A percentile compares a stretch with the other conserved stretches of the same genome.
Conservation (phyloP, 1,139 yeast genomes). For the Yamadazyma blattariae region DNA sequence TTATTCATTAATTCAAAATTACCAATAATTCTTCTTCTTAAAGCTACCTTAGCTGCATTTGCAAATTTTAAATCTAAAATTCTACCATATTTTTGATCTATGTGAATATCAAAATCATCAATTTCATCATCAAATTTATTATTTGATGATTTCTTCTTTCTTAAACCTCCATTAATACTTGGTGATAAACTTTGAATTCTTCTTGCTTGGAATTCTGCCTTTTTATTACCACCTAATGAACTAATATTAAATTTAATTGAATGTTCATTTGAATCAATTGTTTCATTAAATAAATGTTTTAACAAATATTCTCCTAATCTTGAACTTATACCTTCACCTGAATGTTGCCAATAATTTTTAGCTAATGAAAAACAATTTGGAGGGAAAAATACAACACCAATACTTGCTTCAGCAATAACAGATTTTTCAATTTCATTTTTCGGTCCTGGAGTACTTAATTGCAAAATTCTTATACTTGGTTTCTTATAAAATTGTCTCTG, state of each 20-base stretch:
- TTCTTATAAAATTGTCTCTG: too few species aligned
- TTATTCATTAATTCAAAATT: constrained; percentile 47
- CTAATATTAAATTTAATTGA: constrained; percentile 10
- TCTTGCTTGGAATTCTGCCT: constrained; percentile 37
- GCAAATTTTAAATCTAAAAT: constrained; percentile 78
- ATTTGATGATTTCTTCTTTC: neutral
- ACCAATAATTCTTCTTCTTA: constrained; percentile 74
- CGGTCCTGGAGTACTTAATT: constrained; percentile 74
- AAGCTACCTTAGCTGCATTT: constrained; percentile 68
- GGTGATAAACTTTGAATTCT: constrained; percentile 35
- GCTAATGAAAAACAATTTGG: constrained; percentile 56
- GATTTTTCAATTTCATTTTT: constrained; percentile 55
- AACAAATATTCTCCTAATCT: constrained; percentile 82
- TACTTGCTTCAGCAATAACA: constrained; percentile 58
- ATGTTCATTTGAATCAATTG: constrained; percentile 6
- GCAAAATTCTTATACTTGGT: constrained; percentile 61
- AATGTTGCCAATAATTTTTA: constrained; percentile 92
- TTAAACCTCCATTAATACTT: constrained; percentile 7
- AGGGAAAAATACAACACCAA: constrained; percentile 78
- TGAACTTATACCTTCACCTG: constrained; percentile 93
- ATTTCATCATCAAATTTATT: constrained; percentile 27
- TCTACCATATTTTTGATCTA: constrained; percentile 90
- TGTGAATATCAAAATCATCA: constrained; percentile 63
- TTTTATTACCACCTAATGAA: constrained; percentile 19
- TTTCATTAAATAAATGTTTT: constrained; percentile 51